Evolutionary conservation across 306 rosid genomes (phyloP), one percentile per base, ranked within the genome.

Genomic region (Cucurbita argyrosperma): DNA sequence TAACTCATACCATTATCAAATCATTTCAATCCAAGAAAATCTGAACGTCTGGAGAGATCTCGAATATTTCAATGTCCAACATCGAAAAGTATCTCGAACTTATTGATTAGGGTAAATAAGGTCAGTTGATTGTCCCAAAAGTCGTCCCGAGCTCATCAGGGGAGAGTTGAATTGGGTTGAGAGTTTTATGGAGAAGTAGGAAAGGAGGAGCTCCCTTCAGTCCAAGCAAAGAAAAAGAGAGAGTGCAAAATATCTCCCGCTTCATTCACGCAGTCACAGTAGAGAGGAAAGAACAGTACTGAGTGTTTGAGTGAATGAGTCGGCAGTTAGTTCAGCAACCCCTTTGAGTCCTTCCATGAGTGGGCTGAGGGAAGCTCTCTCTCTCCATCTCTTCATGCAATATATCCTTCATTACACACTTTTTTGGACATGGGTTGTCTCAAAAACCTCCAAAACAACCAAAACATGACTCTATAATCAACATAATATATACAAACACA

Each of bases 201-300:
- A 64, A 64, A 76, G 85, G 85, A 83, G 88, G 88, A 82, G 88
- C 88, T 84, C 88, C 88, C 85, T 84, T 84, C 88, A 84, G 85
- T 84, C 88, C 88, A 84, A 84, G 88, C 85, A 82, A 54, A 82
- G 85, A 82, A 80, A 77, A 84, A 82, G 85, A 66, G 84, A 78
- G 88, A 61, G 67, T 52, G 83, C 62, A 80, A 84, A 84, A 54
- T 84, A 79, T 71, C 88, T 84, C 85, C 88, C 85, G 86, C 86
- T 64, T 84, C 88, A 84, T 84, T 84, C 88, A 80, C 82, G 68
- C 88, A 84, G 46, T 72, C 88, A 84, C 84, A 84, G 82, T 82
- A 77, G 84, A 47, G 51, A 47, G 12, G 12, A 1, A 12, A 38
- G 70, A 9, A 10, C 57, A 77, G 84, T 82, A 82, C 76, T 67